Evolutionary conservation across 1,284 basidiomycete genomes (phyloP).

Genomic region (Rhizoctonia solani): DNA sequence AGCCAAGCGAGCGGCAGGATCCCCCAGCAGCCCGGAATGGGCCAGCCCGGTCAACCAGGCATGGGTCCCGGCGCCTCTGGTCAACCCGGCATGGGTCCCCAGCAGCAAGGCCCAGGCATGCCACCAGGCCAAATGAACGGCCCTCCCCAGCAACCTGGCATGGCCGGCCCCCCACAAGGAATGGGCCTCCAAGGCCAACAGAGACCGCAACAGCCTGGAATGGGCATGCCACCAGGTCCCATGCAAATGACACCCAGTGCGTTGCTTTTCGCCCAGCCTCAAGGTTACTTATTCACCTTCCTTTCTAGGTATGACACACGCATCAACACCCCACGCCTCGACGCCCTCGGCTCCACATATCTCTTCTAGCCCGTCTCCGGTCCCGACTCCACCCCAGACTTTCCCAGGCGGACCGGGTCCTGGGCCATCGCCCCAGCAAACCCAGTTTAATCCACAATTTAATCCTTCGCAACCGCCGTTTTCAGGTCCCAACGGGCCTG

Average conservation of each 20-base stretch:
- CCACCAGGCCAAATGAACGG: no score
- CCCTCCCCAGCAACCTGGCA: constrained; percentile 19
- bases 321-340: no score
- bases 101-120: background rate
- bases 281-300: background rate
- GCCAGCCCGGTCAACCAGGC: background rate
- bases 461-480: no score
- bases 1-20: background rate
- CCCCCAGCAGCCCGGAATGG: background rate
- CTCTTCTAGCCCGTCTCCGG: constrained; percentile 2
- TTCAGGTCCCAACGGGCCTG: background rate
- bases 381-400: constrained; percentile 19
- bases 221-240: no score
- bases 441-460: background rate
- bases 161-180: background rate
- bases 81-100: constrained; percentile 1
- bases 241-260: constrained; percentile 28
- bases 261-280: background rate
- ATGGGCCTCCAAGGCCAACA: background rate
- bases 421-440: no score
- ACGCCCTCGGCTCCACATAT: no score
- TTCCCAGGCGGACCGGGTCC: background rate
- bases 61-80: no score
- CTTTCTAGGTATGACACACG: no score
- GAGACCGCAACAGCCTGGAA: constrained; percentile 5